Percentiles rank a stretch among this genome's conserved stretches.
Evolutionary conservation across 805 yeast species (phyloP).

Genomic region (Yueomyces sinensis): DNA sequence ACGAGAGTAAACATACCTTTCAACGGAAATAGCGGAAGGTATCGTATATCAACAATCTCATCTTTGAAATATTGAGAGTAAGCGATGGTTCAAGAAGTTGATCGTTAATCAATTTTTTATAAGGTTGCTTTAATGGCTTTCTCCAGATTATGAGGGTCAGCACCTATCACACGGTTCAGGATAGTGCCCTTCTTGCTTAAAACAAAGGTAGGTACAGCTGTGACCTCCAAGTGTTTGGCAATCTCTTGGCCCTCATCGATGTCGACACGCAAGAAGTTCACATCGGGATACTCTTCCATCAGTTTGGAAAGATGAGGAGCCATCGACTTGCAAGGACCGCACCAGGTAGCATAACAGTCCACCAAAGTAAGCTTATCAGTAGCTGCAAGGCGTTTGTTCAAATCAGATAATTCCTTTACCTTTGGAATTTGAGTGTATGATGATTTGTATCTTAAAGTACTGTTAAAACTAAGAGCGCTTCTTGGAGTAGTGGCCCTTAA

Average conservation of each 20-base stretch:
- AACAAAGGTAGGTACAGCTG: constrained; percentile 69
- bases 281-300: constrained; percentile 27
- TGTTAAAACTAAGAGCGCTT: too few species aligned
- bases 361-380: not conserved
- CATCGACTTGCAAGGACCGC: constrained; percentile 69
- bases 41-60: not conserved
- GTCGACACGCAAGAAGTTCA: constrained; percentile 55
- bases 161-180: constrained; percentile 51
- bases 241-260: constrained; percentile 51
- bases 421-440: not conserved
- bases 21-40: not conserved
- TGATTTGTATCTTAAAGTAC: not conserved
- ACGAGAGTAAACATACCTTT: too few species aligned
- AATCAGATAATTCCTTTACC: not conserved
- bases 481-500: too few species aligned
- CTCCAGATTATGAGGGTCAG: constrained; percentile 28
- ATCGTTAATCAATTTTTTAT: not conserved
- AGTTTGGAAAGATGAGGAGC: constrained; percentile 40
- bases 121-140: constrained; percentile 12
- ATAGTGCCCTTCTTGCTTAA: constrained; percentile 48
- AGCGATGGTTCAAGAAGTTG: not conserved
- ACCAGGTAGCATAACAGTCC: constrained; percentile 64
- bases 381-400: not conserved
- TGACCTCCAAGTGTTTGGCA: constrained; percentile 45
- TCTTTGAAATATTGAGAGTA: too few species aligned